Evolutionary conservation across 2,329 filamentous ascomycete species (phyloP), one percentile per base, ranked within the genome.

Genomic region (Fusarium transvaalense): DNA sequence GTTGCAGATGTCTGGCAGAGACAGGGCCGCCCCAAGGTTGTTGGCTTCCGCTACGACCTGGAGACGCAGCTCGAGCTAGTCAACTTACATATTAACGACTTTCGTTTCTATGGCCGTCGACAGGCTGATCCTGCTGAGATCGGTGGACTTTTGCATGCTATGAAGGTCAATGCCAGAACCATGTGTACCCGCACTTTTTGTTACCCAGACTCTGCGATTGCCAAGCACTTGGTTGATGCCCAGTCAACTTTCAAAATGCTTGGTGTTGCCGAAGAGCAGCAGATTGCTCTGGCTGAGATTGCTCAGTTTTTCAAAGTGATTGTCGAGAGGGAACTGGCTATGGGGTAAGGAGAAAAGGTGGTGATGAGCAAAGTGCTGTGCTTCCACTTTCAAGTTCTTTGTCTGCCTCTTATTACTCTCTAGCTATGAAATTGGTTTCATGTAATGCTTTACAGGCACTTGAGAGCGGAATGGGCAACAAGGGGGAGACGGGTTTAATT

Each of bases 41-140:
- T 86, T 23, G 84, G 84, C 14, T 89, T 88, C 74, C 84, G 85
- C 19, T 89, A 86, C 74, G 86, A 89, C 62, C 75, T 88, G 4
- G 86, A 88, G 77, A 88, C 86, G 1, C 87, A 89, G 76, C 72
- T 89, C n/a, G 84, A 87, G 13, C 81, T 89, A 13, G 75, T 88
- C 23, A 72, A 75, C 17, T 73, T 84, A 10, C 86, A 89, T 66
- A 73, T 82, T 29, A 75, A 82, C 12, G 81, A 84, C 23, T 89
- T 89, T 71, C 82, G 81, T 34, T 89, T 89, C 76, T 84, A 85
- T 69, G 85, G 85, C 32, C 80, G 80, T 4, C 77, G 79, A 12
- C 81, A 85, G 56, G 78, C 78, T 27, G 78, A 82, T 47, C 74
- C 77, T 0, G 71, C 79, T 4, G 81, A 84, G 60, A 81, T 88